Base-by-base conservation (phyloP, 2,329 filamentous ascomycete genomes). In the Podosphaera fusca region DNA sequence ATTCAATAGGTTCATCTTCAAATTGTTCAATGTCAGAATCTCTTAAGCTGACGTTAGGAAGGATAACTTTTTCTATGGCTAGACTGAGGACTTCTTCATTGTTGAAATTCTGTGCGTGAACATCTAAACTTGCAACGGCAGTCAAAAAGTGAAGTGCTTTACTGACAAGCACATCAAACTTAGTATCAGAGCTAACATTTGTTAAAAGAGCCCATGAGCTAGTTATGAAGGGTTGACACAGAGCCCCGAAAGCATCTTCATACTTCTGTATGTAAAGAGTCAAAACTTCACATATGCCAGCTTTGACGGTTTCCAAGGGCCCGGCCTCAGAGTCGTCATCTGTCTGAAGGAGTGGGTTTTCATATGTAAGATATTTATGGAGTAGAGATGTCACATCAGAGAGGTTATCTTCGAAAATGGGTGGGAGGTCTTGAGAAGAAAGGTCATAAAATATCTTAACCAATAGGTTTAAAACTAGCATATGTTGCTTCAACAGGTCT, bases 1-100 rank as follows among this genome's bases (percentile, higher is more conserved):
- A 98, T 69, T 98, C 92, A 62, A 98, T 98, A 0, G 92, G 92
- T 72, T 98, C 94, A 67, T 98, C 94, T 68, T 98, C 92, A 64
- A 98, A 96, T 62, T 95, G 77, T 69, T 98, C 92, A 57, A 95
- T 78, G 62, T 98, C 94, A 0, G 89, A 92, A 65, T 95, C 92
- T 62, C 94, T 81, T 59, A 98, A 73, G 14, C 85, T 84, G 58
- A 98, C 80, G 65, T 98, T 98, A 8, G 92, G 90, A 61, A 98
- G 72, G 58, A 98, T 86, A 58, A 96, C 92, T 71, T 95, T 95
- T 69, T 96, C 88, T 8, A 95, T 86, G 56, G 98, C 86, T 68
- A 95, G 85, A 21, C 81, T 81, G 40, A 96, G 73, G 2, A 87
- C 83, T 3, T 78, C 76, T 65, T 88, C 79, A 63, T 84, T 82